phyloP scores from a whole-genome alignment of 2,329 filamentous ascomycete genomes.

The Leptographium radiaticola region DNA sequence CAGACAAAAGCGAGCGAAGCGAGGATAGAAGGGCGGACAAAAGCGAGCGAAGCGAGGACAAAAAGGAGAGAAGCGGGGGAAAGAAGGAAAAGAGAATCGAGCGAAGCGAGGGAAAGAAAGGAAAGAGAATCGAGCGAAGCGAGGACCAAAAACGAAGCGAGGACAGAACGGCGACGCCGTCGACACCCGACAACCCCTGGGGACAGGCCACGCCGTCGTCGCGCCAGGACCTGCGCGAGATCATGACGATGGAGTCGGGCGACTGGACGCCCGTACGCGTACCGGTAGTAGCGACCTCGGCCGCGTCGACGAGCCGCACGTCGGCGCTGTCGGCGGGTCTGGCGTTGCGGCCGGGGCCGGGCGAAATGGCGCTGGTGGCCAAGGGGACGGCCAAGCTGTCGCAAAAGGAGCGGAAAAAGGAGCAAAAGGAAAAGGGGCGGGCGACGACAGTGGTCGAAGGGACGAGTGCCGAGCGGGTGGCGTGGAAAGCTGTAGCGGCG shows the following conservation, averaged over 20 bases:
- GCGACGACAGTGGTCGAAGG: not conserved
- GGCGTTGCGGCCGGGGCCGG: constrained; percentile 31
- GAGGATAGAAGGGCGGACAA: too few relatives aligned
- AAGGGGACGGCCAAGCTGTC: constrained; percentile 52
- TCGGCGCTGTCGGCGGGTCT: constrained; percentile 42
- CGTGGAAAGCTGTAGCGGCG: constrained; percentile 12
- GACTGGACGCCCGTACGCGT: constrained; percentile 13
- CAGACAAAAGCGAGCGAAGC: too few relatives aligned
- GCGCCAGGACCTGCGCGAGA: constrained; percentile 63
- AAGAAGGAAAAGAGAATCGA: too few relatives aligned
- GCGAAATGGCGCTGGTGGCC: not conserved
- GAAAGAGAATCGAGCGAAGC: too few relatives aligned
- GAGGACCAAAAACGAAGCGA: too few relatives aligned
- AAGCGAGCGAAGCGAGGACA: too few relatives aligned
- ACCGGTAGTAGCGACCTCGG: not conserved
- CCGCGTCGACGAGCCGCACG: constrained; percentile 17
- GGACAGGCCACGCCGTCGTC: constrained; percentile 23
- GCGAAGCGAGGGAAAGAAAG: too few relatives aligned
- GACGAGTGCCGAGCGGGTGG: not conserved
- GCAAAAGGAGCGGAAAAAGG: constrained; percentile 82
- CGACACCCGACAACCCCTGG: not conserved
- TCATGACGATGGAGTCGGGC: constrained; percentile 50
- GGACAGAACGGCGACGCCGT: too few relatives aligned
- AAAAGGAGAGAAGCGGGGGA: too few relatives aligned
- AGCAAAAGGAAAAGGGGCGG: constrained; percentile 46